Evolutionary conservation across 169 alveolate genomes (phyloP).

Genomic region (Cyclospora cayetanensis): DNA sequence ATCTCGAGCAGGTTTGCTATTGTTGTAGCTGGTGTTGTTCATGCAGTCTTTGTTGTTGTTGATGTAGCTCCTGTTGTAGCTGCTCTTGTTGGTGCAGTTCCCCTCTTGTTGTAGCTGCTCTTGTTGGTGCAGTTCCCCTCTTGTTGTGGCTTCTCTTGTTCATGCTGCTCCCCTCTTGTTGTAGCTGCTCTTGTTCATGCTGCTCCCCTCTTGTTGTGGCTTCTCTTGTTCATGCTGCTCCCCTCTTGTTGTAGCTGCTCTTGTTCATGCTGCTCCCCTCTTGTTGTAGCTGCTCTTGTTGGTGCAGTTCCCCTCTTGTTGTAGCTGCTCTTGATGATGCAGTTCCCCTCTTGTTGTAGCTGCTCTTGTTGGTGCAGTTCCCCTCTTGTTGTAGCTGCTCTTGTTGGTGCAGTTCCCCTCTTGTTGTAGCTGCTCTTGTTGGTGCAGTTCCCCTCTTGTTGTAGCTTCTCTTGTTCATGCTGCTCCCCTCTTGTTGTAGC

Average conservation of each 20-base stretch:
- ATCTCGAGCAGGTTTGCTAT: slow-evolving; percentile 76
- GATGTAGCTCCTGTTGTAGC: background rate
- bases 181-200: no score
- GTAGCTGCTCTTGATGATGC: background rate
- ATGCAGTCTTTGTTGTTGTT: background rate
- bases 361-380: background rate
- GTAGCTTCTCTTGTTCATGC: background rate
- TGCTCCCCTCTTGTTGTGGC: background rate
- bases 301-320: background rate
- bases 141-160: background rate
- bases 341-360: background rate
- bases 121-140: background rate
- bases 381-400: background rate
- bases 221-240: background rate
- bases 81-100: background rate
- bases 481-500: no score
- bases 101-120: background rate
- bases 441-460: background rate
- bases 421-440: background rate
- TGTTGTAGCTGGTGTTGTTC: slow-evolving; percentile 6
- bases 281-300: background rate
- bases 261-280: background rate
- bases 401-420: background rate
- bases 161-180: background rate
- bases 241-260: background rate